Conservation (phyloP, 768 basidiomycete species). For the Lactarius hengduanensis region DNA sequence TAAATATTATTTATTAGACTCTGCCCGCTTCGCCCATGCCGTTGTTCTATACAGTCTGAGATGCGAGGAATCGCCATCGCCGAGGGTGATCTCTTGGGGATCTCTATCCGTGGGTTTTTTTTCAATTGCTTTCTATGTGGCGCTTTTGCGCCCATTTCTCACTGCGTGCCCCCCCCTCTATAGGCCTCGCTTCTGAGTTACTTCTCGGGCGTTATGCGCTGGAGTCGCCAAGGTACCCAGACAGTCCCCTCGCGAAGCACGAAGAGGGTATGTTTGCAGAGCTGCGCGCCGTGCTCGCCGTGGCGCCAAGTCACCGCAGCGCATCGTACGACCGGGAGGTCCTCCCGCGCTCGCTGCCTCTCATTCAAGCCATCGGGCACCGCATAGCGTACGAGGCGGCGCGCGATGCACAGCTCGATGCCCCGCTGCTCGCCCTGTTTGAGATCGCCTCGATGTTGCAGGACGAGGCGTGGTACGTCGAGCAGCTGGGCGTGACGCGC, state of each 20-base stretch:
- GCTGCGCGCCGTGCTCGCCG: constrained; percentile 24
- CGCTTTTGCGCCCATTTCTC: constrained; percentile 31
- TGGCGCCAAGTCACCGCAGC: constrained; percentile 42
- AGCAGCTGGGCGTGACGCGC: constrained; percentile 49
- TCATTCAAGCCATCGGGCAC: constrained; percentile 63
- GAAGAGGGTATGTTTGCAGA: constrained; percentile 38
- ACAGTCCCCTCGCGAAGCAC: constrained; percentile 55
- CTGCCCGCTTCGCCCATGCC: constrained; percentile 37
- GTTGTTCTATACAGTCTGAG: constrained; percentile 21
- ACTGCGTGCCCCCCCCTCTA: background rate
- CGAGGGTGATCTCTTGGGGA: constrained; percentile 52
- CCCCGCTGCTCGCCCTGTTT: constrained; percentile 54
- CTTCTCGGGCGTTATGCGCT: constrained; percentile 53
- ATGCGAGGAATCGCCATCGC: constrained; percentile 40
- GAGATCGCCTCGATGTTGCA: constrained; percentile 51
- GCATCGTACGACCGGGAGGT: constrained; percentile 51
- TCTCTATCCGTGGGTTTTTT: constrained; percentile 47
- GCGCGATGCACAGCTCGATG: constrained; percentile 42
- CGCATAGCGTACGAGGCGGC: constrained; percentile 59
- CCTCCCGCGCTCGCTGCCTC: constrained; percentile 52
- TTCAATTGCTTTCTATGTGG: background rate
- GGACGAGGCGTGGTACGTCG: constrained; percentile 61
- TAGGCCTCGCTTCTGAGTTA: constrained; percentile 58
- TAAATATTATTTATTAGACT: constrained; percentile 3
- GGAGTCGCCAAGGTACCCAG: constrained; percentile 43